Base-by-base conservation (phyloP, 345 rosid species). In the Bruguiera parviflora region DNA sequence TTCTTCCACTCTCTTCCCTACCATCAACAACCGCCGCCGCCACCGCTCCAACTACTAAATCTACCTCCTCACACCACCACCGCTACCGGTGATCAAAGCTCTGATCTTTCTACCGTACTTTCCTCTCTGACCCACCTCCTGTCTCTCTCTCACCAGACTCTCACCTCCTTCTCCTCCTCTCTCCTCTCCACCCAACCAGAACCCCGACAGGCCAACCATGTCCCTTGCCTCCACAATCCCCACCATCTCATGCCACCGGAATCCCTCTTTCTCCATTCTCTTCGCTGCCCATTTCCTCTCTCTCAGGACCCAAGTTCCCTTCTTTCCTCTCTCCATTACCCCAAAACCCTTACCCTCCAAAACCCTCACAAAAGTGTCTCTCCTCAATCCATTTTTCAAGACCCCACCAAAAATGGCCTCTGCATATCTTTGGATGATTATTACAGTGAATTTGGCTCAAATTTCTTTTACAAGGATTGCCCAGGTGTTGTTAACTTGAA, bases 241-340 rank as follows among this genome's bases (percentile, higher is more conserved):
- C 83, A 86, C 77, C 97, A 91, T 72, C 87, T 81, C 63, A 71
- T 88, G 82, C 92, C 96, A 3, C 89, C 95, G 0, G 84, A 85
- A 24, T 69, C 88, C 22, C 96, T 91, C 73, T 91, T 91, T 63
- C 68, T 76, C 59, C 97, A 91, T 79, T 83, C 87, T 51, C 89
- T 93, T 62, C 79, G 61, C 58, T 91, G 96, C 86, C 89, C 91
- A 21, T 68, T 79, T 49, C 77, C 87, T 53, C 69, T 84, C 55
- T 43, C 71, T 31, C 70, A 64, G 53, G 77, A 82, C 39, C 64
- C 84, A 49, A 32, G 78, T 49, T 66, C 69, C 25, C 71, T 71
- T 27, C 2, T 83, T 1, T 59, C 63, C 10, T 70, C 83, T 8
- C 83, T 84, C 9, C 78, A 75, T 65, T 86, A 88, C 84, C 87